Evolutionary conservation across 2,329 filamentous ascomycete genomes (phyloP).

Genomic region (Stagonosporopsis vannaccii): DNA sequence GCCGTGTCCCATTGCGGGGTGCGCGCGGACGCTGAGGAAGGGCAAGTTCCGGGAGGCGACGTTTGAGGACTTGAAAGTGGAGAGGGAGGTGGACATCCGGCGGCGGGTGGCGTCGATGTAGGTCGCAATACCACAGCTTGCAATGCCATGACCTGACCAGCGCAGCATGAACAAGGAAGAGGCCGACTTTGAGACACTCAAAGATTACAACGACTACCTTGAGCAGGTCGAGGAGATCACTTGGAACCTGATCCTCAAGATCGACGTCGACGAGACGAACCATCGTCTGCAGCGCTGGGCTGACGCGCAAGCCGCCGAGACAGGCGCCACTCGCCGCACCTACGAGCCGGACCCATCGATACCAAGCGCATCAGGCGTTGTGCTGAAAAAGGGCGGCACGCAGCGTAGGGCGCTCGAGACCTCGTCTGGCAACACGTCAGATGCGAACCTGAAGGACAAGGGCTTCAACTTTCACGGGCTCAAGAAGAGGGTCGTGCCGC

Average conservation of each 20-base stretch:
- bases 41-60: constrained; percentile 85
- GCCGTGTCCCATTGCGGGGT: constrained; percentile 89
- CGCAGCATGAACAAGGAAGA: constrained; percentile 83
- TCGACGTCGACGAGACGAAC: constrained; percentile 70
- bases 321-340: constrained; percentile 52
- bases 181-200: constrained; percentile 86
- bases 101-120: constrained; percentile 69
- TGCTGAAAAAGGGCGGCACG: constrained; percentile 71
- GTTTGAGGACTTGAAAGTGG: constrained; percentile 85
- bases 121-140: background rate
- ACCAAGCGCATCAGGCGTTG: constrained; percentile 26
- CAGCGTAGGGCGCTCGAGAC: constrained; percentile 58
- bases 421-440: constrained; percentile 23
- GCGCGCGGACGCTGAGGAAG: constrained; percentile 84
- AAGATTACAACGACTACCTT: constrained; percentile 91
- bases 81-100: constrained; percentile 92
- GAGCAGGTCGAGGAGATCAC: constrained; percentile 91
- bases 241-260: constrained; percentile 81
- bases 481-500: constrained; percentile 67
- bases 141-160: constrained; percentile 11
- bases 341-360: constrained; percentile 28
- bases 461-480: constrained; percentile 78
- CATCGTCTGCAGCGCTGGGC: constrained; percentile 72
- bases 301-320: constrained; percentile 68
- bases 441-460: constrained; percentile 38